phyloP scores from a whole-genome alignment of 129 eudicot species.

The Chrysanthemum seticuspe region DNA sequence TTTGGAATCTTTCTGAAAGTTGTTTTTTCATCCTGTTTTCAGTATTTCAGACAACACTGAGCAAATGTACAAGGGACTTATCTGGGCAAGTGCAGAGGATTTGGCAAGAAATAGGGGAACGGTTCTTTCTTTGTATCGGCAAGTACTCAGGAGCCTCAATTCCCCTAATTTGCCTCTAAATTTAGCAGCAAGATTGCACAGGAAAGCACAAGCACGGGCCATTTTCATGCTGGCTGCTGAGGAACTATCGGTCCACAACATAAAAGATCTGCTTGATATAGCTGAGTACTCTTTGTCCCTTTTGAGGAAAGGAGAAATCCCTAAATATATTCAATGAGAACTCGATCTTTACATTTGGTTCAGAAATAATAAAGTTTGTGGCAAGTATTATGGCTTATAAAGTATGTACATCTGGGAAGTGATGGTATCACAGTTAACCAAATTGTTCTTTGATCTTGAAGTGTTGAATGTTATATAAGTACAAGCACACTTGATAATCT shows the following conservation, averaged over 20 bases:
- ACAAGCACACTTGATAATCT: too few species aligned
- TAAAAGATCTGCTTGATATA: slow-evolving; percentile 70
- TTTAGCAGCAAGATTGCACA: slow-evolving; percentile 70
- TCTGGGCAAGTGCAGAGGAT: slow-evolving; percentile 92
- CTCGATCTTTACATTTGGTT: neutral
- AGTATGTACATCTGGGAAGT: too few species aligned
- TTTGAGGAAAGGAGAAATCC: slow-evolving; percentile 80
- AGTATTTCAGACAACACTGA: slow-evolving; percentile 18
- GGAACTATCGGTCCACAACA: slow-evolving; percentile 75
- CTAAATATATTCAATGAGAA: slow-evolving; percentile 58
- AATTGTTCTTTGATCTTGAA: too few species aligned
- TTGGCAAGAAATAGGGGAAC: slow-evolving; percentile 66
- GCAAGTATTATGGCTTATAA: too few species aligned
- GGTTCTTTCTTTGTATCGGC: slow-evolving; percentile 70
- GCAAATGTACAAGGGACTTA: slow-evolving; percentile 65
- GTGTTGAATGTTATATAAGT: too few species aligned
- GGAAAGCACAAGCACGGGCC: slow-evolving; percentile 87
- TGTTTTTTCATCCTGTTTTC: neutral
- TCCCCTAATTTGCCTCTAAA: slow-evolving; percentile 80
- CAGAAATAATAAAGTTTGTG: slow-evolving; percentile 4
- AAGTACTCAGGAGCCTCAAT: slow-evolving; percentile 70
- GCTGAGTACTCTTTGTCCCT: slow-evolving; percentile 76
- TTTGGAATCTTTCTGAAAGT: neutral
- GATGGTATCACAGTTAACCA: too few species aligned
- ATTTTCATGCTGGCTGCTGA: slow-evolving; percentile 74